phyloP scores from a whole-genome alignment of 2,329 filamentous ascomycete genomes.

The Trichoderma citrinoviride region DNA sequence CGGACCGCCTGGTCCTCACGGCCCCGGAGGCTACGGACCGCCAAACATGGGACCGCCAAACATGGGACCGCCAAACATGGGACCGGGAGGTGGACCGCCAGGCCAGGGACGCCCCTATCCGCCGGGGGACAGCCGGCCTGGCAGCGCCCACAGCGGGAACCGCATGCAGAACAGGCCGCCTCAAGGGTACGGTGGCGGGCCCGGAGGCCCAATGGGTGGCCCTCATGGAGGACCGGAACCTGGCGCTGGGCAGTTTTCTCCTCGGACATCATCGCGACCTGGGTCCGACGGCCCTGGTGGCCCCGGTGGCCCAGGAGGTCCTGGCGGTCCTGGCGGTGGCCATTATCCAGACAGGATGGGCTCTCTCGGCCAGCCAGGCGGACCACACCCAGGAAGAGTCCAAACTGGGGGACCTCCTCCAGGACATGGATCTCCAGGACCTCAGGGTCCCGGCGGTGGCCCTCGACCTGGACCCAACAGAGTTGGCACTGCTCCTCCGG shows the following conservation, averaged over 20 bases:
- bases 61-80: constrained; percentile 30
- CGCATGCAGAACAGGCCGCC: not conserved
- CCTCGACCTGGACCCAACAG: constrained; percentile 32
- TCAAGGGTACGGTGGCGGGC: constrained; percentile 4
- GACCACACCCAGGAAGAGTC: constrained; percentile 24
- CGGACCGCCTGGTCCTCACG: constrained; percentile 44
- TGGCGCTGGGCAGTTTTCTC: constrained; percentile 42
- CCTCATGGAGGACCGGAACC: constrained; percentile 27
- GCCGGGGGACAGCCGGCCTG: constrained; percentile 29
- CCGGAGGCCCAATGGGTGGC: constrained; percentile 6
- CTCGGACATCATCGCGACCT: constrained; percentile 33
- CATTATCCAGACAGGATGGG: constrained; percentile 35
- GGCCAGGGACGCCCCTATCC: constrained; percentile 24
- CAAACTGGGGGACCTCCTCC: constrained; percentile 19
- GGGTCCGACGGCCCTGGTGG: constrained; percentile 30
- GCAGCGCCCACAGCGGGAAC: constrained; percentile 31
- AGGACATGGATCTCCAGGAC: constrained; percentile 21
- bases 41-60: not conserved
- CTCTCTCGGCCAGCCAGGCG: constrained; percentile 32
- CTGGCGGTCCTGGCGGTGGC: constrained; percentile 22
- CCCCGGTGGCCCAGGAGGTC: constrained; percentile 27
- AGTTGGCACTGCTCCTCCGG: constrained; percentile 40
- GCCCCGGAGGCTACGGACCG: constrained; percentile 41
- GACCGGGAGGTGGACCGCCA: not conserved
- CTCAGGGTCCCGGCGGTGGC: constrained; percentile 24